Evolutionary conservation across 352 stramenopile genomes (phyloP), one percentile per base, ranked within the genome.

Genomic region (Elongisporangium anandrum): DNA sequence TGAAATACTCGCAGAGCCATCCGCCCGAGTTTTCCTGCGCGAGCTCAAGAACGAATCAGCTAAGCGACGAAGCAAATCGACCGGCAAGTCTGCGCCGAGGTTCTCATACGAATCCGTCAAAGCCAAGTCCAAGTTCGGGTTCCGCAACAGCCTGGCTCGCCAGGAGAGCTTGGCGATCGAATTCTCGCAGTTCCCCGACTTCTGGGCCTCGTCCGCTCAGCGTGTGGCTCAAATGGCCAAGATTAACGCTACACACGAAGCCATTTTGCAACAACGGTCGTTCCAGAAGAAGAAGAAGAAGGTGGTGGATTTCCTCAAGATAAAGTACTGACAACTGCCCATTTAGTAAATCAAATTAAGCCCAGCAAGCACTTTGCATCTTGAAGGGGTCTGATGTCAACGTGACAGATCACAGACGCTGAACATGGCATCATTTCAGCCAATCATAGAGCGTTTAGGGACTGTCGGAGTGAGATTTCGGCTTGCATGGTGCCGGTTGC

Each of bases 1-100:
- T 92, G 17, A 75, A 85, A 59, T 92, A 92, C 60, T 87, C 76
- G 3, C 69, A 78, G 29, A 65, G 75, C 8, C 69, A 80, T 21
- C 49, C 65, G 9, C 81, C 81, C 19, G 69, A 74, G 9, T 79
- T 77, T 20, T 88, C 81, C n/a, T n/a, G n/a, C n/a, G n/a, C n/a
- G n/a, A n/a, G 1, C 55, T 89, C 47, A 68, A 72, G 34, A 61
- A 77, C n/a, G n/a, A n/a, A n/a, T n/a, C n/a, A n/a, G n/a, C n/a
- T n/a, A n/a, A n/a, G n/a, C n/a, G n/a, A n/a, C n/a, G n/a, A 21
- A 50, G 81, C 19, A 69, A 63, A 6, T 50, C 29, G 9, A 12
- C 7, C n/a, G 23, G 54, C 47, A 60, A 60, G 26, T 48, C 55
- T 12, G 24, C 53, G 17, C 45, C 55, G 6, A 49, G 49, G 19